Evolutionary conservation across 2,329 filamentous ascomycete genomes (phyloP), one percentile per base, ranked within the genome.

Genomic region (Aspergillus calidoustus): DNA sequence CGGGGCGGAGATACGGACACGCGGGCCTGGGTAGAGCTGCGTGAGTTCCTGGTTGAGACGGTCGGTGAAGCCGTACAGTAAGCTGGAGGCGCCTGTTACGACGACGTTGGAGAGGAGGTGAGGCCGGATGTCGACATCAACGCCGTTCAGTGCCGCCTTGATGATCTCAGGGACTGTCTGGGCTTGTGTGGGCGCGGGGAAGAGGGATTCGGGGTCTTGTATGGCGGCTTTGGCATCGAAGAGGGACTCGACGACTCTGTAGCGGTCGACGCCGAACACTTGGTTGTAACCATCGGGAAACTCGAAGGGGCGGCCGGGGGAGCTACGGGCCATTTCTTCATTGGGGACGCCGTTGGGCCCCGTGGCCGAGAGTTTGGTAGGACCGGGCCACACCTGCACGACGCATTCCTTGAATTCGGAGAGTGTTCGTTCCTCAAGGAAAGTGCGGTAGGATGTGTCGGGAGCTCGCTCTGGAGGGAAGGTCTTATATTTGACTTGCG

Each of bases 351-450:
- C 87, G 23, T 77, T 79, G 80, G 85, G 68, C 77, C 72, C 69
- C n/a, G 77, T 76, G 46, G 69, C 74, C 68, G 73, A 76, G 70
- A 92, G 87, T 64, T 88, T 85, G 62, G 89, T 89, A 0, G 91
- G 91, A 0, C 92, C 92, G 28, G 88, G 87, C 94, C 95, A 99
- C 15, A 94, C 88, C 79, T 97, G 93, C 30, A 98, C 93, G 17
- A 97, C 92, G 19, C 91, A 96, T 80, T 99, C 96, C 81, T 99
- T 99, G 86, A 96, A 99, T 76, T 97, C 93, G 43, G 92, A 93
- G 60, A 99, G 81, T 47, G 97, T 89, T 57, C 94, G 91, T 77
- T 98, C 95, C 81, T 99, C 93, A 78, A 98, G 89, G 67, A 94
- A 89, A 19, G 84, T 82, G 62, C 90, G 88, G 85, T 93, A 98